A percentile compares a stretch with the other conserved stretches of the same genome.
phyloP scores from a whole-genome alignment of 768 basidiomycete genomes.

The Macrolepiota albuminosa region DNA sequence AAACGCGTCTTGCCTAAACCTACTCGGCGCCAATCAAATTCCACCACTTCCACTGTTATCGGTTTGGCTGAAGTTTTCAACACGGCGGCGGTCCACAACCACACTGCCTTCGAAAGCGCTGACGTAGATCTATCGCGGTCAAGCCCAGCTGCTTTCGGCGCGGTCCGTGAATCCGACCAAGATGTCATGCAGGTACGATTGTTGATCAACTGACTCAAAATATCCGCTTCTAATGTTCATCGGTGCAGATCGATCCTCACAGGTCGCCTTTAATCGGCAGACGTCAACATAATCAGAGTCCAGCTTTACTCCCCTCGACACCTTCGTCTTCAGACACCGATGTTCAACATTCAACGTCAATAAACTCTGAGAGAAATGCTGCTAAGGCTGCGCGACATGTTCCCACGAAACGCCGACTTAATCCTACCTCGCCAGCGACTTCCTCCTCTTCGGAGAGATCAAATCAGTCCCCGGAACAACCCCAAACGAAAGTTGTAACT shows the following conservation, averaged over 20 bases:
- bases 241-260: not conserved
- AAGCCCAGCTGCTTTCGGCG: not conserved
- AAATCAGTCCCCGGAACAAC: not conserved
- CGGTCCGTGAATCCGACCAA: not conserved
- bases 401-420: not conserved
- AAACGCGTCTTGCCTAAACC: not conserved
- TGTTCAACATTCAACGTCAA: not conserved
- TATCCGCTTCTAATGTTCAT: not conserved
- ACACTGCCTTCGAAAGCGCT: not conserved
- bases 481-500: not conserved
- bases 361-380: not conserved
- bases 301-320: not conserved
- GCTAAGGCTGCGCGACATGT: too few relatives aligned
- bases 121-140: not conserved
- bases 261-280: too few relatives aligned
- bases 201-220: not conserved
- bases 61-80: not conserved
- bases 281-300: not conserved
- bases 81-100: not conserved
- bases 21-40: not conserved
- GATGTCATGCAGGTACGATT: not conserved
- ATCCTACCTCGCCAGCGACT: not conserved
- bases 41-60: not conserved
- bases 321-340: not conserved
- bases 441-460: not conserved